Conservation (phyloP, 257 asterid genomes). For the Leonotis leonurus region DNA sequence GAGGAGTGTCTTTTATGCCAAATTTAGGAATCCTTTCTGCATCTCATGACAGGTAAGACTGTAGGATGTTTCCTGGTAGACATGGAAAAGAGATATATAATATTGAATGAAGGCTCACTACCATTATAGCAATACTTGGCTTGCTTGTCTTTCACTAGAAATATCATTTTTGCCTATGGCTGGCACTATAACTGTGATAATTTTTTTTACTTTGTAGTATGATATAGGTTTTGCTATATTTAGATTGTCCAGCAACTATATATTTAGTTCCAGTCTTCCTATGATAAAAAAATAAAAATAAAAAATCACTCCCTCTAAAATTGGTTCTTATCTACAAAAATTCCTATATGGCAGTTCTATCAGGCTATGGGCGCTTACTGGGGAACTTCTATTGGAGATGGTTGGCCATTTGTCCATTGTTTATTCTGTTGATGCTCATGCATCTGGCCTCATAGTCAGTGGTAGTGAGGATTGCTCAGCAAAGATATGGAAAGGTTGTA, state of each 20-base stretch:
- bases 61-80: conserved; percentile 8
- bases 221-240: neutral
- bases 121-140: neutral
- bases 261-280: neutral
- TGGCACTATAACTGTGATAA: neutral
- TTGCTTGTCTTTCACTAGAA: neutral
- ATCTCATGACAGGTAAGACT: conserved; percentile 97
- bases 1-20: conserved; percentile 83
- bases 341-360: conserved; percentile 57
- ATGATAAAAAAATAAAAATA: neutral
- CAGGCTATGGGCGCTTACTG: conserved; percentile 79
- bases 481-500: conserved; percentile 92
- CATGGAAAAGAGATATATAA: neutral
- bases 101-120: neutral
- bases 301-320: neutral
- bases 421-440: conserved; percentile 87
- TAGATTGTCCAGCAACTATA: neutral
- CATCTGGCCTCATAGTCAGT: conserved; percentile 85
- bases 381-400: conserved; percentile 87
- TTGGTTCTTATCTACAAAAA: neutral
- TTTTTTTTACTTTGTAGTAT: neutral
- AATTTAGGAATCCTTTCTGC: conserved; percentile 84
- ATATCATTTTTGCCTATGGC: neutral
- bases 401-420: conserved; percentile 93
- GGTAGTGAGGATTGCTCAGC: conserved; percentile 92